Evolutionary conservation across 352 stramenopile species (phyloP).

Genomic region (Saprolegnia diclina): DNA sequence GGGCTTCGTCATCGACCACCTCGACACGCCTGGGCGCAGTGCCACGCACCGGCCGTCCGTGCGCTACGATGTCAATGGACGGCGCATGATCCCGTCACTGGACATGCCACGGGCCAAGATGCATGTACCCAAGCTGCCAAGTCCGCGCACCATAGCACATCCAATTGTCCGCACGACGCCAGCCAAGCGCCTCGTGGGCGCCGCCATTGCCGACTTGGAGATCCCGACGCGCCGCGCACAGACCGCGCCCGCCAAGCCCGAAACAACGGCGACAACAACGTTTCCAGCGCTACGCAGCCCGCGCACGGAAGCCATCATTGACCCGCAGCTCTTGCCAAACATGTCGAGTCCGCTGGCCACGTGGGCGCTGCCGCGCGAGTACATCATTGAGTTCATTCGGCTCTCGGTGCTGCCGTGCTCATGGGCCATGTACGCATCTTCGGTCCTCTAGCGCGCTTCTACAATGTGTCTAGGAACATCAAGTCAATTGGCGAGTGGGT

Average conservation of each 20-base stretch:
- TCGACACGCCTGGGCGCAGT: constrained; percentile 8
- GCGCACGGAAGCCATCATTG: neutral
- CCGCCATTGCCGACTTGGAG: neutral
- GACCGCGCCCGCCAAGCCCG: neutral
- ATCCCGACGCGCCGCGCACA: neutral
- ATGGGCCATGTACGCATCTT: constrained; percentile 41
- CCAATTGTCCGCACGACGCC: neutral
- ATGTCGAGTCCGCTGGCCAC: constrained; percentile 35
- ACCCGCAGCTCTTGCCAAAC: neutral
- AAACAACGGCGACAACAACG: neutral
- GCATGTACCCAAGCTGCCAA: neutral
- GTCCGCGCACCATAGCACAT: neutral
- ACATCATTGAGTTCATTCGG: constrained; percentile 72
- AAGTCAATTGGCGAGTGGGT: constrained; percentile 16
- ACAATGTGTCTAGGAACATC: constrained; percentile 12
- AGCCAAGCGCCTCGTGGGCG: constrained; percentile 18
- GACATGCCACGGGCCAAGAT: neutral
- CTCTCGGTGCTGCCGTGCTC: constrained; percentile 63
- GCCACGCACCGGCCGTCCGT: neutral
- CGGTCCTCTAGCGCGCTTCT: neutral
- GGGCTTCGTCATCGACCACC: constrained; percentile 20
- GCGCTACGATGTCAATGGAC: neutral
- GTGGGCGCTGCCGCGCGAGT: constrained; percentile 60
- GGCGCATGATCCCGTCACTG: neutral
- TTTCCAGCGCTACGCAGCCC: constrained; percentile 17